These are phyloP conservation scores for Plasmodium yoelii DNA, from an alignment of 169 alveolate species.

Conservation along the genomic window DNA sequence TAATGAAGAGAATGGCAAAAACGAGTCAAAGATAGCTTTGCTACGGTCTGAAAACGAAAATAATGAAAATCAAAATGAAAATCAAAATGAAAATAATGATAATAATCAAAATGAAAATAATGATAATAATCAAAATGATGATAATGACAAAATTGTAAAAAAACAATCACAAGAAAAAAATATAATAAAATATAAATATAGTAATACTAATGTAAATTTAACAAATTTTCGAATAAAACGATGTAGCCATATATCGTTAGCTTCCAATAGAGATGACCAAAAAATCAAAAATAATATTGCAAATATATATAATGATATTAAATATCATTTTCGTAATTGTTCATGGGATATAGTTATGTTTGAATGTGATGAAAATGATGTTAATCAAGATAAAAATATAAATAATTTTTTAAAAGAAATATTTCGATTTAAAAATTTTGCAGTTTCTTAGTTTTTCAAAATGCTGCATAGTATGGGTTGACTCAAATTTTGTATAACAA, in stretches of 20 bases:
- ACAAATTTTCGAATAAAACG: conserved; percentile 59
- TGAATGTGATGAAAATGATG: conserved; percentile 29
- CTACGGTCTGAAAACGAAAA: too few species aligned
- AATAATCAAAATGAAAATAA: too few species aligned
- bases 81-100: too few species aligned
- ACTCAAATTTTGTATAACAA: background rate
- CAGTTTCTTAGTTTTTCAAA: conserved; percentile 19
- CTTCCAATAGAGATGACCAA: conserved; percentile 43
- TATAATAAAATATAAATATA: conserved; percentile 29
- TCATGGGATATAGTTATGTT: conserved; percentile 73
- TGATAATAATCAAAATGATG: too few species aligned
- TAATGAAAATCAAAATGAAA: background rate
- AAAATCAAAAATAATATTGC: conserved; percentile 58
- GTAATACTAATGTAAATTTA: conserved; percentile 30
- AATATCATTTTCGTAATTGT: conserved; percentile 32
- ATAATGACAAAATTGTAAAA: background rate
- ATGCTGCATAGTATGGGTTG: too few species aligned
- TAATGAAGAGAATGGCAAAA: too few species aligned
- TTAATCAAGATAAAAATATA: background rate
- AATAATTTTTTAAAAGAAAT: conserved; percentile 61
- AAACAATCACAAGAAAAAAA: background rate
- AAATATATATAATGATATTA: conserved; percentile 62
- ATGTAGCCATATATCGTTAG: conserved; percentile 65
- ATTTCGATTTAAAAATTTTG: conserved; percentile 52
- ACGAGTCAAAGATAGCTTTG: too few species aligned